Evolutionary conservation across 345 rosid species (phyloP).

Genomic region (Hypericum androsaemum): DNA sequence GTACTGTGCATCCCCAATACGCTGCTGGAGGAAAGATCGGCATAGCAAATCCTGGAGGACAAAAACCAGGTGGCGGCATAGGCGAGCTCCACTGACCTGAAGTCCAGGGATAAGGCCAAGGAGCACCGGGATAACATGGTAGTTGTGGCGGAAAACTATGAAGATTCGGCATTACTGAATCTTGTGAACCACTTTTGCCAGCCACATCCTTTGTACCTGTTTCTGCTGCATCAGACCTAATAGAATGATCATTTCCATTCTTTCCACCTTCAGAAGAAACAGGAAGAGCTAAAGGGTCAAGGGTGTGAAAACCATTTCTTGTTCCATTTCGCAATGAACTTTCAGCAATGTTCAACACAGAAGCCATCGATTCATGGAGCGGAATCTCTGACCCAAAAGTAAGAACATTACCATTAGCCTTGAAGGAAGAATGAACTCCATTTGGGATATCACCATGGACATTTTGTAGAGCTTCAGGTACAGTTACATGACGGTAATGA

Average conservation of each 20-base stretch:
- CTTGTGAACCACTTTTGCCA: constrained; percentile 23
- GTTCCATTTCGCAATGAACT: constrained; percentile 32
- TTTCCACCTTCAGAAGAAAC: constrained; percentile 24
- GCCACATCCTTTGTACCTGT: constrained; percentile 25
- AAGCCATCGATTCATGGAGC: constrained; percentile 81
- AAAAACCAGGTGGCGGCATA: constrained; percentile 32
- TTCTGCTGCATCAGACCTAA: constrained; percentile 18
- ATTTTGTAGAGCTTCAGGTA: constrained; percentile 53
- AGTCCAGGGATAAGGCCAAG: constrained; percentile 54
- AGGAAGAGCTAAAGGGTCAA: constrained; percentile 33
- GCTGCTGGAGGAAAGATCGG: constrained; percentile 53
- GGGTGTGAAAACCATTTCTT: constrained; percentile 42
- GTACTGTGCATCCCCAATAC: constrained; percentile 62
- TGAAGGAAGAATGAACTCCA: constrained; percentile 40
- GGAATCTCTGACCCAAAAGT: constrained; percentile 67
- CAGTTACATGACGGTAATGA: constrained; percentile 54
- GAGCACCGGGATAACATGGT: constrained; percentile 42
- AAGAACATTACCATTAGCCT: constrained; percentile 54
- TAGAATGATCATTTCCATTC: constrained; percentile 19
- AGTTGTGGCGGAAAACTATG: constrained; percentile 36
- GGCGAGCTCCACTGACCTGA: constrained; percentile 42
- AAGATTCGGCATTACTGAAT: constrained; percentile 17
- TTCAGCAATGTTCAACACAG: constrained; percentile 62
- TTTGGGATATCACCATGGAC: constrained; percentile 37
- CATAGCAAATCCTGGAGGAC: constrained; percentile 47